Base-by-base conservation (phyloP, 805 yeast genomes). In the Wickerhamiella vanderwaltii region DNA sequence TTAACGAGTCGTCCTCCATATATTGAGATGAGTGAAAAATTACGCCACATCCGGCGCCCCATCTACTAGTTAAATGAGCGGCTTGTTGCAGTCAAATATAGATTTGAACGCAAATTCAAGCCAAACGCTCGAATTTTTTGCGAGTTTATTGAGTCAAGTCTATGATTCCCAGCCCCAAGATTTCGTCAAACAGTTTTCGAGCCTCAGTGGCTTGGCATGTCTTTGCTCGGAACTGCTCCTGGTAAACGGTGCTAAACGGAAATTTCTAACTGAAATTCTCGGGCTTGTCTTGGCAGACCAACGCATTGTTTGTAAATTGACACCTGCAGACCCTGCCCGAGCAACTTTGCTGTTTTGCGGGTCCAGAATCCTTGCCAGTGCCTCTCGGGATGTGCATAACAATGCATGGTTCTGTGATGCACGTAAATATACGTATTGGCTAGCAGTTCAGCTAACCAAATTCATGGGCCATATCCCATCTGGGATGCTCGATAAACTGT, bases 361-460 rank as follows among this genome's bases (percentile, higher is more conserved):
- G 9, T 41, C 44, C 11, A 22, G 25, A 12, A 28, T 41, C 18
- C 35, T 35, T 3, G 29, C 40, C 15, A 36, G 18, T 2, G 18
- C 35, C n/a, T 29, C 44, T 3, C 22, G 22, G 24, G 25, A 33
- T 33, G 9, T 11, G 17, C 9, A 17, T 3, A 13, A 25, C 7
- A 22, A 29, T 17, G 9, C 13, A 25, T 49, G 56, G 57, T 12
- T 46, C 20, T 46, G 48, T 30, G 39, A 43, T 29, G 46, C 49
- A 5, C 25, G 16, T 1, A 24, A 28, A 13, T 56, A 53, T 35
- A 23, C 50, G 16, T 6, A 17, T 9, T 55, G 54, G 54, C 47
- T 53, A 9, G 53, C 52, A 5, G n/a, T 11, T 5, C 52, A 48
- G 30, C 22, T 54, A 20, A 17, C 40, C 5, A 26, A 28, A 15